phyloP scores from a whole-genome alignment of 805 yeast genomes.

The Candida cerambycidarum region DNA sequence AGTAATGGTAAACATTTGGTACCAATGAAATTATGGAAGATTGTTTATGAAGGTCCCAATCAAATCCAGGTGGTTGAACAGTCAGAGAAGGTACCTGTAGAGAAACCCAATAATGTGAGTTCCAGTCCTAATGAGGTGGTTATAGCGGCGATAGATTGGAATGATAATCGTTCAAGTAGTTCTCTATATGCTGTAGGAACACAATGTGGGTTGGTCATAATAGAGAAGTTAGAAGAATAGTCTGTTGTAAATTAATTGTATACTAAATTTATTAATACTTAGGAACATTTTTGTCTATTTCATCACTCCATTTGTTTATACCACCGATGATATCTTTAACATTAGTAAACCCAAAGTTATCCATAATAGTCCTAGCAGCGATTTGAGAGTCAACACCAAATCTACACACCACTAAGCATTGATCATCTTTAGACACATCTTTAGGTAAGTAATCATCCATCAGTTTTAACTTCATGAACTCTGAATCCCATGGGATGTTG shows the following conservation, averaged over 20 bases:
- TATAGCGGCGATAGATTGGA: constrained; percentile 58
- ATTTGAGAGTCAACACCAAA: constrained; percentile 89
- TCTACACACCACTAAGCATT: constrained; percentile 70
- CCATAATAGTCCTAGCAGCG: constrained; percentile 60
- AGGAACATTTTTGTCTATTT: constrained; percentile 62
- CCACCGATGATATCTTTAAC: constrained; percentile 82
- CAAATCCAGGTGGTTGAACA: constrained; percentile 23
- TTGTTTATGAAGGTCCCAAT: constrained; percentile 11
- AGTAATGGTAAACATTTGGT: constrained; percentile 36
- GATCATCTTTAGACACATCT: constrained; percentile 16
- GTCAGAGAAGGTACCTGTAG: constrained; percentile 30
- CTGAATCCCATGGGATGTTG: constrained; percentile 58
- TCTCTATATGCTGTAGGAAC: constrained; percentile 55
- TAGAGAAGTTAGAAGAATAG: constrained; percentile 39
- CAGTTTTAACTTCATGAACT: constrained; percentile 31
- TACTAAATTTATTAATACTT: constrained; percentile 45
- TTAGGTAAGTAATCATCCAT: constrained; percentile 16
- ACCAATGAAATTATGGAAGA: constrained; percentile 41
- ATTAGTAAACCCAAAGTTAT: constrained; percentile 45
- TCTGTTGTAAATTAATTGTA: neutral
- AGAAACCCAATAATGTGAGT: constrained; percentile 25
- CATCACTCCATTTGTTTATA: constrained; percentile 60
- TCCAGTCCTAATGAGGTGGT: constrained; percentile 51
- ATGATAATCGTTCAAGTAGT: constrained; percentile 43
- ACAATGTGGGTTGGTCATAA: constrained; percentile 49